Conservation (phyloP, 192 early-diverging fungal species). For the Coemansia sp. region DNA sequence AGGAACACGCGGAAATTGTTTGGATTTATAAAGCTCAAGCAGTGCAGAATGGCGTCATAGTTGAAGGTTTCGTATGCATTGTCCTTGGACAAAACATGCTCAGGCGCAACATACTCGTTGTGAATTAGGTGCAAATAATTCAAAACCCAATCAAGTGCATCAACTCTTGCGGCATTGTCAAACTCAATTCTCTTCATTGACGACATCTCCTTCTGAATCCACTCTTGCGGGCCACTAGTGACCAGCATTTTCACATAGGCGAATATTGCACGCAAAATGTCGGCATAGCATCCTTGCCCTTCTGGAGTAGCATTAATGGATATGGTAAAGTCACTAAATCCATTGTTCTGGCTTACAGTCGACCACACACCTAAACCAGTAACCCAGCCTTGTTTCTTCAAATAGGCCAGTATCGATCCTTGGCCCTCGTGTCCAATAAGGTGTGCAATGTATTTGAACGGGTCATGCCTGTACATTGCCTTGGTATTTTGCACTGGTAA, state of each 20-base stretch:
- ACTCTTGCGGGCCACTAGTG: constrained; percentile 21
- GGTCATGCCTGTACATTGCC: constrained; percentile 53
- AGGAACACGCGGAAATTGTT: constrained; percentile 62
- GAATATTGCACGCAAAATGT: constrained; percentile 30
- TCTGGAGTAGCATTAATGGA: constrained; percentile 13
- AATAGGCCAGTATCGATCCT: constrained; percentile 82
- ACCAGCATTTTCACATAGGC: constrained; percentile 36
- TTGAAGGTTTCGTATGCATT: constrained; percentile 66
- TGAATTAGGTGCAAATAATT: constrained; percentile 68
- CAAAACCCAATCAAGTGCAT: constrained; percentile 53
- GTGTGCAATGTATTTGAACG: constrained; percentile 72
- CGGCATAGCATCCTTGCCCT: constrained; percentile 20
- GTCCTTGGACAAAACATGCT: constrained; percentile 68
- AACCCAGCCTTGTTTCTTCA: constrained; percentile 88
- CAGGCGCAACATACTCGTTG: constrained; percentile 62
- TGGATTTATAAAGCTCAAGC: constrained; percentile 59
- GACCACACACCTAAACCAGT: constrained; percentile 22
- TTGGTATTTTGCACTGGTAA: constrained; percentile 83
- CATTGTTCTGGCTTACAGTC: background rate
- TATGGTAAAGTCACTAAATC: constrained; percentile 19
- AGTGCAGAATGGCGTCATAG: constrained; percentile 59
- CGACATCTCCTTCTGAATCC: constrained; percentile 36
- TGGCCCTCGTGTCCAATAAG: constrained; percentile 79
- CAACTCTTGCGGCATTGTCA: constrained; percentile 60
- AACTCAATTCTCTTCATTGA: constrained; percentile 46